Conservation (phyloP, 1,284 basidiomycete species). For the Ceratobasidium sp. region DNA sequence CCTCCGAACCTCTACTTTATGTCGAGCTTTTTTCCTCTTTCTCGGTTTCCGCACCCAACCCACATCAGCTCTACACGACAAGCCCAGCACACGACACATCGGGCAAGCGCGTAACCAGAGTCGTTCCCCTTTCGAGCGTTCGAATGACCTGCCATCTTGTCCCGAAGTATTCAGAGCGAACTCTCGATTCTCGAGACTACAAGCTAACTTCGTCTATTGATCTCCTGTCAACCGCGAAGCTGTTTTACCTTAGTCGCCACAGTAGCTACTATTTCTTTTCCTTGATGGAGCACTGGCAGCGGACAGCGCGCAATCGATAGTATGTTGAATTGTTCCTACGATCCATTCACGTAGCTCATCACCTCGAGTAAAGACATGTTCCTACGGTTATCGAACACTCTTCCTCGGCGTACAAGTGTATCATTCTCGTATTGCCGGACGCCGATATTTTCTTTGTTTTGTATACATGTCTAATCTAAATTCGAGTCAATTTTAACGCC, state of each 20-base stretch:
- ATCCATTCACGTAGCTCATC: no score
- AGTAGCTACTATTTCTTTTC: not conserved
- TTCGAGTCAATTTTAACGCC: no score
- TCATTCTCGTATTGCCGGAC: no score
- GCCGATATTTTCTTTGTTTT: no score
- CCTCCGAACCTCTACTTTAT: not conserved
- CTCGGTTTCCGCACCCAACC: not conserved
- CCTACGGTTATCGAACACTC: no score
- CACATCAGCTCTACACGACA: not conserved
- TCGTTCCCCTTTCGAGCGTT: not conserved
- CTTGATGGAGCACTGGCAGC: not conserved
- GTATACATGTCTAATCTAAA: no score
- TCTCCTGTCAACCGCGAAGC: not conserved
- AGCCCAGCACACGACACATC: not conserved
- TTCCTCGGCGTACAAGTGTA: no score
- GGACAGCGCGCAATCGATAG: no score
- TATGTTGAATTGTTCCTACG: no score
- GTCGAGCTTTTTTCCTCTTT: not conserved
- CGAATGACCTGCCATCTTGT: not conserved
- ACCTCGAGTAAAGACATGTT: no score
- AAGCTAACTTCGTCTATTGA: no score
- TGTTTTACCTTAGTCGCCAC: not conserved
- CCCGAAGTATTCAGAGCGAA: not conserved
- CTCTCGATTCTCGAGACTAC: not conserved
- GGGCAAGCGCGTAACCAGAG: not conserved